These are phyloP conservation scores for Spergularia azorica DNA, from an alignment of 179 eudicot species.

Conservation along the genomic window DNA sequence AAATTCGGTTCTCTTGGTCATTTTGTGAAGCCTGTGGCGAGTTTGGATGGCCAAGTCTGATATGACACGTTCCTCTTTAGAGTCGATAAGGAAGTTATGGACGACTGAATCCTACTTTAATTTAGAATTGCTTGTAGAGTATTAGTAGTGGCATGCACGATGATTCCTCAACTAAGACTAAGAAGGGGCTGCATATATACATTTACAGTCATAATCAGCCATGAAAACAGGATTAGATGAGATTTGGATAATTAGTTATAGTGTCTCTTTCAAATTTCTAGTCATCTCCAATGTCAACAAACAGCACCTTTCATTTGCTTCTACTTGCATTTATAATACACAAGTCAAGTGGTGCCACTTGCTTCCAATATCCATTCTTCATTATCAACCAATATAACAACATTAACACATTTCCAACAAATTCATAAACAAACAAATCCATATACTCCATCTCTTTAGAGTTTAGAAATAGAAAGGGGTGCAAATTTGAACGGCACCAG, in stretches of 20 bases:
- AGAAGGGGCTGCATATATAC: background rate
- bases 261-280: constrained; percentile 17
- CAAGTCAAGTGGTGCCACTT: constrained; percentile 1
- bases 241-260: constrained; percentile 14
- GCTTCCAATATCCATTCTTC: constrained; percentile 16
- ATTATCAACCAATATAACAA: constrained; percentile 2
- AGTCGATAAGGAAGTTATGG: too few species aligned
- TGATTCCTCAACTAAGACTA: background rate
- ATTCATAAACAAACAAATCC: background rate
- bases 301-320: background rate
- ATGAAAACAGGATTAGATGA: constrained; percentile 9
- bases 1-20: too few species aligned
- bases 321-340: background rate
- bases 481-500: too few species aligned
- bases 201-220: background rate
- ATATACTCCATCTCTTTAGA: too few species aligned
- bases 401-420: background rate
- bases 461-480: too few species aligned
- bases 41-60: too few species aligned
- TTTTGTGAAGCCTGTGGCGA: too few species aligned
- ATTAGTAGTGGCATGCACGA: constrained; percentile 1
- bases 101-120: too few species aligned
- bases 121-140: background rate
- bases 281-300: background rate
- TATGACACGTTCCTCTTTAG: too few species aligned